Conservation (phyloP, 1,284 basidiomycete genomes). For the Lignosus rhinocerotis region DNA sequence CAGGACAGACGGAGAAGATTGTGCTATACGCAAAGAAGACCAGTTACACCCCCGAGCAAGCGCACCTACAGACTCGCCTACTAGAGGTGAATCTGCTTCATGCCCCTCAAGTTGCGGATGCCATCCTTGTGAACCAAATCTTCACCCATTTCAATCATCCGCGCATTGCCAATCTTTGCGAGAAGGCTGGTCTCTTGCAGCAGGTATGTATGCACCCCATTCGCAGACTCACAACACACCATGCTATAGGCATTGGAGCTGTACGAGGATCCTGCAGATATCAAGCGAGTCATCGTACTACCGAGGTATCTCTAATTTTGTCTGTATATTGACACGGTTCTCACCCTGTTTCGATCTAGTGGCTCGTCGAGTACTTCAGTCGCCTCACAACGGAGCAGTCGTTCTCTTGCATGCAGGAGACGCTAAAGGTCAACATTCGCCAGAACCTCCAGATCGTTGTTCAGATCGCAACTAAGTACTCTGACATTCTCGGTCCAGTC, state of each 20-base stretch:
- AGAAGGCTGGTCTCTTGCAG: conserved; percentile 96
- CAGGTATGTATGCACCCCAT: conserved; percentile 50
- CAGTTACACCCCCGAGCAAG: conserved; percentile 94
- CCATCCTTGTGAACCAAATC: conserved; percentile 99
- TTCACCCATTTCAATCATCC: conserved; percentile 97
- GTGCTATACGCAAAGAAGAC: conserved; percentile 98
- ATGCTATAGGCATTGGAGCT: conserved; percentile 88
- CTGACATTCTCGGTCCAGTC: conserved; percentile 95
- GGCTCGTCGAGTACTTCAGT: conserved; percentile 98
- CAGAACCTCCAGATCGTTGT: conserved; percentile 98
- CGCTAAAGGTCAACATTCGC: conserved; percentile 96
- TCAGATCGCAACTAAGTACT: conserved; percentile 99
- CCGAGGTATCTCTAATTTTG: conserved; percentile 58
- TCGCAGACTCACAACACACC: conserved; percentile 14
- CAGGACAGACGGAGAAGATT: conserved; percentile 98
- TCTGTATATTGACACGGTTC: not conserved
- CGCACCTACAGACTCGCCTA: conserved; percentile 92
- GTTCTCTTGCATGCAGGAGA: conserved; percentile 94
- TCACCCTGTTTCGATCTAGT: conserved; percentile 45
- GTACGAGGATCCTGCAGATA: conserved; percentile 96
- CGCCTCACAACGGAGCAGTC: conserved; percentile 98
- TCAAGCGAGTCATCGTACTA: conserved; percentile 96
- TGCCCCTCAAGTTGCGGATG: conserved; percentile 98
- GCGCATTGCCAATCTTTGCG: conserved; percentile 96
- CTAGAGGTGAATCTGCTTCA: conserved; percentile 98